Conservation (phyloP, 2,329 filamentous ascomycete species). For the Phaeosphaeriaceae sp. region DNA sequence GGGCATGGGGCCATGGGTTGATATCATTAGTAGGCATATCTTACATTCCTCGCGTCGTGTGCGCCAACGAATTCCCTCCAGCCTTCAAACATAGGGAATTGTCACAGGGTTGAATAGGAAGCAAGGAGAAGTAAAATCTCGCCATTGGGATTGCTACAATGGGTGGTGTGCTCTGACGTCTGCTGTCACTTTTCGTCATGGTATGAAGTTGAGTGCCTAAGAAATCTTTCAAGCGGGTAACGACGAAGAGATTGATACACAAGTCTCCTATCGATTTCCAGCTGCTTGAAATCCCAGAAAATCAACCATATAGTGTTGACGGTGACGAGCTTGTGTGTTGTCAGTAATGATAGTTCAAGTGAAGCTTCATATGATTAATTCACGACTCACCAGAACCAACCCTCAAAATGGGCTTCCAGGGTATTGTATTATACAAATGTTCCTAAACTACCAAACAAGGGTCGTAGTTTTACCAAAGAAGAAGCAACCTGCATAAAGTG, state of each 20-base stretch:
- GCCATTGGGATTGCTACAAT: conserved; percentile 12
- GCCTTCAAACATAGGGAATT: conserved; percentile 10
- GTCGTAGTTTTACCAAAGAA: too few species aligned
- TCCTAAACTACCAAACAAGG: too few species aligned
- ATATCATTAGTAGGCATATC: conserved; percentile 12
- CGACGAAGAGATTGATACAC: not conserved
- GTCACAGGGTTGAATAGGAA: conserved; percentile 19
- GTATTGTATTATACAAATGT: too few species aligned
- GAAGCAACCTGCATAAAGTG: too few species aligned
- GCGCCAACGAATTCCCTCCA: conserved; percentile 21
- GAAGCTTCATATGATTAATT: too few species aligned
- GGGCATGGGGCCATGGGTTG: conserved; percentile 5
- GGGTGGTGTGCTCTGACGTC: not conserved
- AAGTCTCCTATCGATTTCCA: not conserved
- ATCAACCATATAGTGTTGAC: not conserved
- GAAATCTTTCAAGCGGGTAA: conserved; percentile 3
- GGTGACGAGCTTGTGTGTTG: not conserved
- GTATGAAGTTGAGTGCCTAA: not conserved
- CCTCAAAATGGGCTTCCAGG: too few species aligned
- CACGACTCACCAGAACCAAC: too few species aligned
- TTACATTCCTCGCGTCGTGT: conserved; percentile 24
- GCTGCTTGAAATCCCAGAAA: not conserved
- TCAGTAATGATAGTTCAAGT: not conserved
- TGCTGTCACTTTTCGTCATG: conserved; percentile 12
- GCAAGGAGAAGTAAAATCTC: conserved; percentile 12